These are phyloP conservation scores for Ascosphaera aggregata DNA, from an alignment of 2,329 filamentous ascomycete genomes.

Conservation along the genomic window DNA sequence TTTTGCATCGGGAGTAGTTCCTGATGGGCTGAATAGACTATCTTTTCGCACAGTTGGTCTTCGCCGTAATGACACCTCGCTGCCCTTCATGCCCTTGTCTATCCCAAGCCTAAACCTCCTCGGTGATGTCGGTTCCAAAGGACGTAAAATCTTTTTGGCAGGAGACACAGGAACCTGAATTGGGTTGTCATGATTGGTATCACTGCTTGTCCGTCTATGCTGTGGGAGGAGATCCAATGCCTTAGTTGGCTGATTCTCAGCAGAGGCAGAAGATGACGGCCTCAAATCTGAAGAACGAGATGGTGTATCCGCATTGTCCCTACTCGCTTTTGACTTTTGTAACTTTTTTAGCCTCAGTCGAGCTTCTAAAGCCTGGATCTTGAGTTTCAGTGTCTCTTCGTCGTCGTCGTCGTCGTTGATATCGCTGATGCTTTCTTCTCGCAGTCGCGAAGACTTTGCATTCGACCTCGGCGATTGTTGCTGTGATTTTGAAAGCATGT, in stretches of 20 bases:
- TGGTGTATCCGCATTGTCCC: conserved; percentile 10
- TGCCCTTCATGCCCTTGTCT: conserved; percentile 61
- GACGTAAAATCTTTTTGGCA: conserved; percentile 24
- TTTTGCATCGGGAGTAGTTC: conserved; percentile 2
- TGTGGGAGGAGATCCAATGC: neutral
- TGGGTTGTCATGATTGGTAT: conserved; percentile 7
- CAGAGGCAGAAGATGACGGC: conserved; percentile 2
- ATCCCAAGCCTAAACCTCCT: conserved; percentile 64
- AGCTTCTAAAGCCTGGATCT: conserved; percentile 73
- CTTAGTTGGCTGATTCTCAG: neutral
- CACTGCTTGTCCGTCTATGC: conserved; percentile 4
- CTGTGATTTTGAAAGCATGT: conserved; percentile 18
- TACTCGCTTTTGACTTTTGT: conserved; percentile 35
- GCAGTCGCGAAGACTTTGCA: conserved; percentile 4
- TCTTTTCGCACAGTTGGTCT: conserved; percentile 17
- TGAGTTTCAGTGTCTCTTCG: conserved; percentile 69
- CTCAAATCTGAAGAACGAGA: conserved; percentile 8
- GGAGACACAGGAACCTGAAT: conserved; percentile 63
- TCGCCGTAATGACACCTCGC: conserved; percentile 64
- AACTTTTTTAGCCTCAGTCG: conserved; percentile 70
- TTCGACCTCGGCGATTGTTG: conserved; percentile 10
- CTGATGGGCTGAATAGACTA: neutral
- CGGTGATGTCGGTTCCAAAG: conserved; percentile 44
- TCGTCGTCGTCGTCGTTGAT: conserved; percentile 49
- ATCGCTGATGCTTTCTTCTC: conserved; percentile 11